A percentile compares a stretch with the other conserved stretches of the same genome.
Conservation (phyloP, 2,329 filamentous ascomycete species). For the Ophiostoma fasciatum region DNA sequence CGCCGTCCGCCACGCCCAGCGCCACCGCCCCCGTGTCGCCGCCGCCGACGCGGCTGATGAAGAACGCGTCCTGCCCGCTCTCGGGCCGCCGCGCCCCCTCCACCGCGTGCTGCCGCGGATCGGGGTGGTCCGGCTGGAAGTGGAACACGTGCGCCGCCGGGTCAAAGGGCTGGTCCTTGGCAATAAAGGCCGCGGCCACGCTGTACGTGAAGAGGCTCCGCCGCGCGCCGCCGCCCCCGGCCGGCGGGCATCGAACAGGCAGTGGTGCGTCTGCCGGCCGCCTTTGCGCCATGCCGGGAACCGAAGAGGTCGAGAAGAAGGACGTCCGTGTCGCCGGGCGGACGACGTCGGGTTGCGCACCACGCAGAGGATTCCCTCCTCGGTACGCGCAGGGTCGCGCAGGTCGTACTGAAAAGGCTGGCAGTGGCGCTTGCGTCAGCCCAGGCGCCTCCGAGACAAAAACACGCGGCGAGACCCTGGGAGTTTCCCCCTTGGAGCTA, state of each 20-base stretch:
- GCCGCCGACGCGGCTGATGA: conserved; percentile 61
- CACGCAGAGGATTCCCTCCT: too few species aligned
- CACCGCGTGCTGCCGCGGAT: conserved; percentile 34
- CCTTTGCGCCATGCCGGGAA: conserved; percentile 1
- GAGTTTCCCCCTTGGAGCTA: too few species aligned
- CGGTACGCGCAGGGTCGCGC: too few species aligned
- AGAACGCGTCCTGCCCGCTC: conserved; percentile 93
- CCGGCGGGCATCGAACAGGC: not conserved
- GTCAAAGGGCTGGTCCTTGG: conserved; percentile 54
- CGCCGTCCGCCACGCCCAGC: conserved; percentile 84
- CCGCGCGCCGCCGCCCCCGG: not conserved
- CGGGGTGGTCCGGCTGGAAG: conserved; percentile 49
- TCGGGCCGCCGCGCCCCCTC: conserved; percentile 40
- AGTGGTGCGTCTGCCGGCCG: not conserved
- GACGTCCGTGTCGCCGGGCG: too few species aligned
- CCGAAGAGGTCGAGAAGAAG: too few species aligned
- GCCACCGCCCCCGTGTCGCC: conserved; percentile 51
- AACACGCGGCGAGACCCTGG: too few species aligned
- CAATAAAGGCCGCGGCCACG: conserved; percentile 60
- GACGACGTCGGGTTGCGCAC: too few species aligned
- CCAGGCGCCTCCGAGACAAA: too few species aligned
- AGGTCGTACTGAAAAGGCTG: too few species aligned
- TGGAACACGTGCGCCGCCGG: conserved; percentile 55
- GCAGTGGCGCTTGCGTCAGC: too few species aligned
- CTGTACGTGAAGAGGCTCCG: conserved; percentile 44